A percentile compares a stretch with the other conserved stretches of the same genome.
Conservation (phyloP, 768 basidiomycete genomes). For the Kockovaella imperatae region DNA sequence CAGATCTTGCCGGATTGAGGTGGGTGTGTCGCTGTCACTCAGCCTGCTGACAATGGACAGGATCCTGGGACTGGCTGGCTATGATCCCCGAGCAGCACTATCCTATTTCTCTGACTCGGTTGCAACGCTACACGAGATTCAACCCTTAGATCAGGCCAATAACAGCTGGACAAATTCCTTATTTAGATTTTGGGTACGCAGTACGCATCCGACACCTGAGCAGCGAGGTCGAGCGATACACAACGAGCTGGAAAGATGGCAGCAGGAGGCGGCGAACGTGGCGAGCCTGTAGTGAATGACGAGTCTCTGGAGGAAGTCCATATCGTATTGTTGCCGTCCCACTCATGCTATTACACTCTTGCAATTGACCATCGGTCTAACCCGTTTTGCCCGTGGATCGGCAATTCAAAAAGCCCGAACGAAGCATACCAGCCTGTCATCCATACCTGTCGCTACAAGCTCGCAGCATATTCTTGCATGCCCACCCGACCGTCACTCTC, state of each 20-base stretch:
- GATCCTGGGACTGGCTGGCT: conserved; percentile 85
- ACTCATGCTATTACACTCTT: too few relatives aligned
- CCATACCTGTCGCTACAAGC: background rate
- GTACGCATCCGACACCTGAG: conserved; percentile 62
- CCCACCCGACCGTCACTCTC: conserved; percentile 21
- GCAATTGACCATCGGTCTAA: too few relatives aligned
- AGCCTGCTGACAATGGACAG: conserved; percentile 46
- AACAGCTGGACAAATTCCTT: conserved; percentile 39
- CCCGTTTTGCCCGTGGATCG: too few relatives aligned
- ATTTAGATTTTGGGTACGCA: conserved; percentile 49
- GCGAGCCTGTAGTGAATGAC: too few relatives aligned
- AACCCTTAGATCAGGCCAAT: conserved; percentile 19
- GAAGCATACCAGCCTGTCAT: too few relatives aligned
- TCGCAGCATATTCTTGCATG: conserved; percentile 5
- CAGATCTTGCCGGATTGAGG: conserved; percentile 80
- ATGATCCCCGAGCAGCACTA: conserved; percentile 73
- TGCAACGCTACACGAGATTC: conserved; percentile 25
- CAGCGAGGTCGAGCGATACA: conserved; percentile 57
- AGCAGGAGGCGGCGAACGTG: too few relatives aligned
- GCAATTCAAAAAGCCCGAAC: too few relatives aligned
- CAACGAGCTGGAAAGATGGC: conserved; percentile 67
- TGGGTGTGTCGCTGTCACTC: conserved; percentile 40
- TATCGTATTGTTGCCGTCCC: too few relatives aligned
- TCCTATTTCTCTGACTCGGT: conserved; percentile 65
- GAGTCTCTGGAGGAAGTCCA: too few relatives aligned